Evolutionary conservation across 345 rosid species (phyloP).

Genomic region (Ailanthus altissimus): DNA sequence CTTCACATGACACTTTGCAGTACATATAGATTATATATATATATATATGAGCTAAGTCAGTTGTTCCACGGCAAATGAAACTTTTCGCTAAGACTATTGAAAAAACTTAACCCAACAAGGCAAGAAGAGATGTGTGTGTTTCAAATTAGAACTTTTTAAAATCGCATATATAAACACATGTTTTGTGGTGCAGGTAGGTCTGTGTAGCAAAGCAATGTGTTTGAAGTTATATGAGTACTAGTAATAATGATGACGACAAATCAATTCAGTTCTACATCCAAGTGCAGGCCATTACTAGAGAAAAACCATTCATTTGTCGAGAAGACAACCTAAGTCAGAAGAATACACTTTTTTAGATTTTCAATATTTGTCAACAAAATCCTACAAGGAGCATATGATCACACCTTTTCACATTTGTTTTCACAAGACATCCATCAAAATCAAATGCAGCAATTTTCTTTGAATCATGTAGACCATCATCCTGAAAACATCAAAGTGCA

Average conservation of each 20-base stretch:
- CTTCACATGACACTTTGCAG: slow-evolving; percentile 9
- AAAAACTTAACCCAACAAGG: background rate
- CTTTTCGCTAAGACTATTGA: background rate
- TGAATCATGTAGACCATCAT: slow-evolving; percentile 76
- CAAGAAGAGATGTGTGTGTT: background rate
- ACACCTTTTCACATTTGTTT: slow-evolving; percentile 81
- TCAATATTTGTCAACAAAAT: background rate
- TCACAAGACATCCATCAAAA: slow-evolving; percentile 94
- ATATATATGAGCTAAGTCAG: background rate
- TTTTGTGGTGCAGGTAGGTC: background rate
- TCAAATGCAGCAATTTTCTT: slow-evolving; percentile 93
- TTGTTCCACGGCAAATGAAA: background rate
- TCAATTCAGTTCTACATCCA: background rate
- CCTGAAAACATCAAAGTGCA: slow-evolving; percentile 41
- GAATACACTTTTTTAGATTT: background rate
- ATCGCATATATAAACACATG: background rate
- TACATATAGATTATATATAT: background rate
- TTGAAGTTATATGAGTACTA: no score
- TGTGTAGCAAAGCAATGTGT: no score
- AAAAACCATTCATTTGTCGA: background rate
- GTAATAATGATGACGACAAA: background rate
- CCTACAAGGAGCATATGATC: background rate
- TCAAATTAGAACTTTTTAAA: background rate
- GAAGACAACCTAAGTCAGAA: background rate
- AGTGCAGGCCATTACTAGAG: background rate